Evolutionary conservation across 2,329 filamentous ascomycete genomes (phyloP).

Genomic region (Penicillium paneum): DNA sequence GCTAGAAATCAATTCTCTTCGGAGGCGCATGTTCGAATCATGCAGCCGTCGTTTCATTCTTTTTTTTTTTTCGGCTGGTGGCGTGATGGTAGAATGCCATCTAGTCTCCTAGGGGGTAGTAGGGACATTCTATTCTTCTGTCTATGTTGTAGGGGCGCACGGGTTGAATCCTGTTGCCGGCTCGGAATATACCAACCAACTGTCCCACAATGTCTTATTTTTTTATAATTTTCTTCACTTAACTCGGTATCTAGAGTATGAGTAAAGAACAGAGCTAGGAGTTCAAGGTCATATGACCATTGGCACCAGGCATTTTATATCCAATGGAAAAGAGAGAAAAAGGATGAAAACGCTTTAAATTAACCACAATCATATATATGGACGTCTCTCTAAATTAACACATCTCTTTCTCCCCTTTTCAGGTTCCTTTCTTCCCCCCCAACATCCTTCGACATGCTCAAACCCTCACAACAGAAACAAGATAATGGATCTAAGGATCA

Average conservation of each 20-base stretch:
- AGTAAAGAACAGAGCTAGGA: neutral
- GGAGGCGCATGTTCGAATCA: too few relatives aligned
- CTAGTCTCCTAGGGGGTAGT: too few relatives aligned
- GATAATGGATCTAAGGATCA: neutral
- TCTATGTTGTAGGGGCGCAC: too few relatives aligned
- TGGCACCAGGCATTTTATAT: neutral
- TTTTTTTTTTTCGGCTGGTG: too few relatives aligned
- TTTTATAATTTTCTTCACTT: neutral
- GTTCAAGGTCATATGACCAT: too few relatives aligned
- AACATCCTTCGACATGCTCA: neutral
- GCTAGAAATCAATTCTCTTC: too few relatives aligned
- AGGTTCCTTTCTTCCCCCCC: neutral
- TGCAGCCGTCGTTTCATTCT: too few relatives aligned
- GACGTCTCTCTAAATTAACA: slow-evolving; percentile 7
- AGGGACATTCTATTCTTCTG: too few relatives aligned
- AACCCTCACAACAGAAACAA: neutral
- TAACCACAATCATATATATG: slow-evolving; percentile 2
- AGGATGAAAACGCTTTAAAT: slow-evolving; percentile 4
- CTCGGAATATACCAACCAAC: too few relatives aligned
- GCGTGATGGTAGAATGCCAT: too few relatives aligned
- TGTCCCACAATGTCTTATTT: neutral
- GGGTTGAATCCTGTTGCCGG: too few relatives aligned
- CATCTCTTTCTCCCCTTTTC: slow-evolving; percentile 2
- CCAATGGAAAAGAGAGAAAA: neutral
- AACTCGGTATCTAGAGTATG: neutral